Conservation (phyloP, 2,329 filamentous ascomycete species). For the Pseudogymnoascus sp. region DNA sequence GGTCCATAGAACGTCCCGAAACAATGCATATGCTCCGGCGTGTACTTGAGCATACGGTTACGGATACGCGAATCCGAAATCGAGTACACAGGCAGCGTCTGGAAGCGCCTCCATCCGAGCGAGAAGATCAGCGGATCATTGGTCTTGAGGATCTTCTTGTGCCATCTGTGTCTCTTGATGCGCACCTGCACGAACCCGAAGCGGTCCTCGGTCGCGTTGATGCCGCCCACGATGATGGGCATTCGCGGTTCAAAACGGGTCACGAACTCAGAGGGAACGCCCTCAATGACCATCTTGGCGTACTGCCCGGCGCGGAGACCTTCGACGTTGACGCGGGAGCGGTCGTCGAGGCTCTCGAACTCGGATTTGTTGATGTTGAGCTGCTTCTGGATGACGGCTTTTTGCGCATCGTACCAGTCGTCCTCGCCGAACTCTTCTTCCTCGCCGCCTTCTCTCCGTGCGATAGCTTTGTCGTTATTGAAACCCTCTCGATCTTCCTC, state of each 20-base stretch:
- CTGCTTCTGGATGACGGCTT: slow-evolving; percentile 90
- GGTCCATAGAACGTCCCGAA: slow-evolving; percentile 94
- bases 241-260: slow-evolving; percentile 70
- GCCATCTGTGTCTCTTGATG: slow-evolving; percentile 96
- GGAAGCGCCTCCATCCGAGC: slow-evolving; percentile 91
- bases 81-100: slow-evolving; percentile 85
- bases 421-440: slow-evolving; percentile 88
- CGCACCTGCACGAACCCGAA: slow-evolving; percentile 93
- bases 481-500: slow-evolving; percentile 97
- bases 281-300: slow-evolving; percentile 79
- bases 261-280: slow-evolving; percentile 85
- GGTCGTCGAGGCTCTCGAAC: slow-evolving; percentile 78
- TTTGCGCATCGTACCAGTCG: slow-evolving; percentile 97
- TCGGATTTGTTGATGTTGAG: slow-evolving; percentile 94
- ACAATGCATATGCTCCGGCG: slow-evolving; percentile 98
- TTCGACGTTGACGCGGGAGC: slow-evolving; percentile 74
- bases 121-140: slow-evolving; percentile 97
- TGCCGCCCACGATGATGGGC: slow-evolving; percentile 83
- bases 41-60: slow-evolving; percentile 98
- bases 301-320: slow-evolving; percentile 90
- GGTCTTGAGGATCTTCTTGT: slow-evolving; percentile 98
- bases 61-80: slow-evolving; percentile 88
- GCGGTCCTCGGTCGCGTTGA: slow-evolving; percentile 86
- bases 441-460: slow-evolving; percentile 57
- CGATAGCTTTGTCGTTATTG: slow-evolving; percentile 76